Base-by-base conservation (phyloP, 345 rosid genomes). In the Garcia nutans region DNA sequence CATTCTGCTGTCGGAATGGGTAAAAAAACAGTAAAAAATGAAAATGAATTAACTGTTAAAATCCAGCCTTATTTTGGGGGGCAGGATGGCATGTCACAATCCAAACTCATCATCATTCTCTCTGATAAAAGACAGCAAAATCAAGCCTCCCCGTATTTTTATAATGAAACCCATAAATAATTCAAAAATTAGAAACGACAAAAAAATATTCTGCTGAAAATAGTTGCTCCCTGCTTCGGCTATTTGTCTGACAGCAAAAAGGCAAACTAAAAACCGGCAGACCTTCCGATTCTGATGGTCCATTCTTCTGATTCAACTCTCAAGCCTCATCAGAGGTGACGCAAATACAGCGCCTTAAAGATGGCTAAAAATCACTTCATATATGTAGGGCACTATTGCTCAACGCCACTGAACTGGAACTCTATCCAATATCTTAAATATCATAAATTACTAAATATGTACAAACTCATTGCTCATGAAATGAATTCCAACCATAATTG, bases 361-460 rank as follows among this genome's bases (percentile, higher is more conserved):
- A 0, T 16, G 4, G 16, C 16, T 12, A 50, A 37, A 17, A 28
- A 28, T 28, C 31, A 28, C 31, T 28, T 28, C 31, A 28, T 28
- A 28, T 28, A 28, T 28, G 31, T 28, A 28, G 2, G 31, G 31
- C 31, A 28, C 31, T 28, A 28, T 28, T 0, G 6, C 41, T 37
- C 0, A 37, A 37, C 3, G 41, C 41, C 33, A 19, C 33, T 24
- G 37, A 63, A 73, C 19, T 57, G 20, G n/a, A n/a, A 44, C 41
- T 17, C 65, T 55, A 56, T 41, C 63, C 41, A 16, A 37, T 41
- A 37, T 10, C 6, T 28, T 58, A 23, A n/a, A 19, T 44, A n/a
- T 28, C 16, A 24, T 61, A 50, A 45, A 11, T 54, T 19, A 71
- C 70, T 74, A 54, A 62, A 74, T 82, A 72, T 72, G 49, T 76